Conservation (phyloP, 164 flowering plant species). For the Akebia trifoliata region DNA sequence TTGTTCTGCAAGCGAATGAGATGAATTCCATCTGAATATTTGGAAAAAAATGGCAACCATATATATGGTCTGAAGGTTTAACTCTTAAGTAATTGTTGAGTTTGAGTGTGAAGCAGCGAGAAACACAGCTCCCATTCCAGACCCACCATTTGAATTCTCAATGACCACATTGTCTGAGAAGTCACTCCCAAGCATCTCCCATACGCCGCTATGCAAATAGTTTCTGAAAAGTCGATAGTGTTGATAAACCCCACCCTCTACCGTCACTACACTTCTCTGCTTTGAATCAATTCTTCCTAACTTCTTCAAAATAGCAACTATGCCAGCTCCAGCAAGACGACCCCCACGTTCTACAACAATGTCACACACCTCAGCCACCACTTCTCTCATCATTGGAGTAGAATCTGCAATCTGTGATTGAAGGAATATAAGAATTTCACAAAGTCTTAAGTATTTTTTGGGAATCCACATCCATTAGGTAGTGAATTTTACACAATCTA, state of each 20-base stretch:
- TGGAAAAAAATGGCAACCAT: too few relatives aligned
- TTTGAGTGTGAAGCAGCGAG: constrained; percentile 45
- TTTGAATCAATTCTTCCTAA: constrained; percentile 32
- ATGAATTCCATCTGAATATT: too few relatives aligned
- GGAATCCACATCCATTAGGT: too few relatives aligned
- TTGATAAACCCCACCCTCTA: constrained; percentile 63
- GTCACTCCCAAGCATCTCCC: constrained; percentile 63
- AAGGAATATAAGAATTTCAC: background rate
- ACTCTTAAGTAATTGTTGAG: too few relatives aligned
- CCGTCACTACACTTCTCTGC: constrained; percentile 38
- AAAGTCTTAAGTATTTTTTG: too few relatives aligned
- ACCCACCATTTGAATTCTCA: constrained; percentile 49
- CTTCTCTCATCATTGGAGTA: constrained; percentile 39
- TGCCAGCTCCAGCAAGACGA: constrained; percentile 58
- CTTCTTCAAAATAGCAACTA: constrained; percentile 54
- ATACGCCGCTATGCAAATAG: constrained; percentile 47
- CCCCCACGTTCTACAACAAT: constrained; percentile 60
- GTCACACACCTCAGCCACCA: constrained; percentile 50
- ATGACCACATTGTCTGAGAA: constrained; percentile 39
- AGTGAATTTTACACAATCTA: too few relatives aligned
- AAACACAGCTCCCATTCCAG: constrained; percentile 53
- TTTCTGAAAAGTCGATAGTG: constrained; percentile 57
- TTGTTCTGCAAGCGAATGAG: too few relatives aligned
- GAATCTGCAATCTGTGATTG: constrained; percentile 34
- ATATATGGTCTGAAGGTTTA: too few relatives aligned